Base-by-base conservation (phyloP, 345 rosid species). In the Limnanthes douglasii region DNA sequence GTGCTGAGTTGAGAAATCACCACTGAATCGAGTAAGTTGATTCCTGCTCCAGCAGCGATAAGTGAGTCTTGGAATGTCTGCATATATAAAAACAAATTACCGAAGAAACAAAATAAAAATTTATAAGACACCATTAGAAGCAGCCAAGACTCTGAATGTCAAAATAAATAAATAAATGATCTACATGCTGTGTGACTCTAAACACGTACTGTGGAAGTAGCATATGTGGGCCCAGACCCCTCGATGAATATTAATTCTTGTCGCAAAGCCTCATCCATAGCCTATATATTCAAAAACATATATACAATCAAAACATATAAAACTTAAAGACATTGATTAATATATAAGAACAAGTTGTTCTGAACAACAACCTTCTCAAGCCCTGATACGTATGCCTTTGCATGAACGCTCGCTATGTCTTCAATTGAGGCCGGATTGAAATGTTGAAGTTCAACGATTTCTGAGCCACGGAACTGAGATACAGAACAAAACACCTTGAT, bases 41-140 rank as follows among this genome's bases (percentile, higher is more conserved):
- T 59, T 64, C 97, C 97, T 31, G 94, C 93, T 61, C 97, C 97
- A 48, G 97, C 97, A 21, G 94, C 97, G 25, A 58, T 32, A 41
- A 86, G 85, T 18, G 94, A 86, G 45, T 86, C 94, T 61, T 67
- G 76, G 64, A 73, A 82, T 29, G 97, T 86, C 97, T 86, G 79
- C 4, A 4, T 12, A 44, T 26, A 24, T 21, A 53, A 36, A 37
- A 37, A 39, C 33, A 2, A 31, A 11, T 39, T 7, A 51, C 47
- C 20, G 22, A 41, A 28, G 15, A 26, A 16, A 34, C 8, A 31
- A 29, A 11, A 22, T 22, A 45, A 12, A 33, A 11, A 13, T 45
- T 4, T 6, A 31, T 24, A 52, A 39, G 24, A 28, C 10, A 24
- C 47, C 18, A 21, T 1, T 5, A 29, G 30, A 45, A 57, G 38